Conservation (phyloP, 331 rosid genomes). For the Acacia concinna region DNA sequence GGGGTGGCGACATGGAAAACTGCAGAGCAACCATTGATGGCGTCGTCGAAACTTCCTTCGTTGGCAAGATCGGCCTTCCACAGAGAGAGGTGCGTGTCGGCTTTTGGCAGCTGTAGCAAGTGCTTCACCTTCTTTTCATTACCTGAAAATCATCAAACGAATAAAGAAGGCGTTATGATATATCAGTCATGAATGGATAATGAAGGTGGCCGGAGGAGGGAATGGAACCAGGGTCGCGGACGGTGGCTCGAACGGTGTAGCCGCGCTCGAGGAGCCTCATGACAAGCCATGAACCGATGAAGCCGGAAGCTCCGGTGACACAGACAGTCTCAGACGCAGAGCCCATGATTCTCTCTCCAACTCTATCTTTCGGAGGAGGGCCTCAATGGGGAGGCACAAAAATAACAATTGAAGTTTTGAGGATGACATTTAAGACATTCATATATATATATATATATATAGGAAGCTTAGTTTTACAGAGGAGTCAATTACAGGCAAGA, state of each 20-base stretch:
- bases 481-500: no score
- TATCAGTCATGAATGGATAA: not conserved
- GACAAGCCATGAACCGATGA: slow-evolving; percentile 77
- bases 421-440: not conserved
- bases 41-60: slow-evolving; percentile 75
- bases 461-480: not conserved
- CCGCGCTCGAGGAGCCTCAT: slow-evolving; percentile 70
- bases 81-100: slow-evolving; percentile 48
- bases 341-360: slow-evolving; percentile 38
- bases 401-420: not conserved
- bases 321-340: slow-evolving; percentile 48
- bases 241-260: slow-evolving; percentile 78
- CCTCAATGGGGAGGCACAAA: not conserved
- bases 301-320: slow-evolving; percentile 80
- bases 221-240: slow-evolving; percentile 64
- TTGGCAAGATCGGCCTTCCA: slow-evolving; percentile 77
- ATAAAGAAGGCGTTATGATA: not conserved
- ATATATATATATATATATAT: not conserved
- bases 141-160: slow-evolving; percentile 30
- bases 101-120: slow-evolving; percentile 62
- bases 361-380: not conserved
- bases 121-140: slow-evolving; percentile 80
- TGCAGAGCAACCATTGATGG: slow-evolving; percentile 69
- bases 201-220: not conserved
- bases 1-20: slow-evolving; percentile 90